Evolutionary conservation across 768 basidiomycete species (phyloP).

Genomic region (Amylocystis lapponica): DNA sequence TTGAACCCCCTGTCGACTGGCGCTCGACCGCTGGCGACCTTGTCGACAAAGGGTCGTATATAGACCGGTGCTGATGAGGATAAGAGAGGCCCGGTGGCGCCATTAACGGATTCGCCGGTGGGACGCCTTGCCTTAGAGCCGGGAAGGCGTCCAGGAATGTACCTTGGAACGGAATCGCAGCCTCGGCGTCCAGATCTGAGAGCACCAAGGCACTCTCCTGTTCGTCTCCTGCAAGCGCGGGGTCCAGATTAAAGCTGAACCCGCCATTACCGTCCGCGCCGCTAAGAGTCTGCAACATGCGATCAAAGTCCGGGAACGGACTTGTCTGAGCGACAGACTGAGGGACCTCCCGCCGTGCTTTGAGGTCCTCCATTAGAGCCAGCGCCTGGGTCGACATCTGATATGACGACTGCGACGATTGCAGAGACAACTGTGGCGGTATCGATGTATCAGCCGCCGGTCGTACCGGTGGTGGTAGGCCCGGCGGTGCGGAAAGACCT

Average conservation of each 20-base stretch:
- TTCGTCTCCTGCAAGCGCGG: conserved; percentile 52
- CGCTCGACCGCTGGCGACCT: conserved; percentile 39
- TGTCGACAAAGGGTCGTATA: conserved; percentile 47
- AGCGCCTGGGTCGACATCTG: conserved; percentile 86
- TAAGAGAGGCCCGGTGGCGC: conserved; percentile 52
- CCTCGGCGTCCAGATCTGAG: conserved; percentile 42
- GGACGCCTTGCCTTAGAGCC: conserved; percentile 39
- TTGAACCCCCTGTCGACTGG: conserved; percentile 39
- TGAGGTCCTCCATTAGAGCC: conserved; percentile 80
- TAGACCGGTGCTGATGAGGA: conserved; percentile 42
- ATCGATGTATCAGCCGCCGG: conserved; percentile 38
- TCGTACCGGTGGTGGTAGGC: conserved; percentile 38
- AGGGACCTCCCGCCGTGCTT: conserved; percentile 60
- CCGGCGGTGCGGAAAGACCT: conserved; percentile 52
- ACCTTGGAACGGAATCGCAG: conserved; percentile 55
- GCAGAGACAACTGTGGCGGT: conserved; percentile 46
- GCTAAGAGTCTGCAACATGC: conserved; percentile 69
- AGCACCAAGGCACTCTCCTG: conserved; percentile 35
- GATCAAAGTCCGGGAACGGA: conserved; percentile 88
- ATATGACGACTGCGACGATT: conserved; percentile 54
- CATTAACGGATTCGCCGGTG: conserved; percentile 30
- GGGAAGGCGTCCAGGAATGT: conserved; percentile 70
- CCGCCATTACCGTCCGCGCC: conserved; percentile 57
- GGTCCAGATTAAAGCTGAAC: conserved; percentile 86
- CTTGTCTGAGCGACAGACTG: conserved; percentile 36